Evolutionary conservation across 2,329 filamentous ascomycete species (phyloP).

Genomic region (Diaporthe capsici): DNA sequence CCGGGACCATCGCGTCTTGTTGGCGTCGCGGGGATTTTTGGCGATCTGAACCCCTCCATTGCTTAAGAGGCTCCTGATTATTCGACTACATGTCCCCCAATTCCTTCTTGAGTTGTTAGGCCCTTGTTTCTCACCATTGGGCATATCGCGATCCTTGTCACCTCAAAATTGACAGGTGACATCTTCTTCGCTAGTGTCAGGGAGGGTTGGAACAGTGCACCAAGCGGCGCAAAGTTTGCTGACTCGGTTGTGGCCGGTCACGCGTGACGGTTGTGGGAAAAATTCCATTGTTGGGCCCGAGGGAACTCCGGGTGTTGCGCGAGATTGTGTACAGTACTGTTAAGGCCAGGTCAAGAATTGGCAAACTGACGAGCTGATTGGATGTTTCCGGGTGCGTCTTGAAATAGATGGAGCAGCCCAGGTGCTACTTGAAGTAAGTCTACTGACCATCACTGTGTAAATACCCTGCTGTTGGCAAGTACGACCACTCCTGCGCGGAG

Average conservation of each 20-base stretch:
- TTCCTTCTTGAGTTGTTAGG: background rate
- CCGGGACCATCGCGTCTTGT: conserved; percentile 33
- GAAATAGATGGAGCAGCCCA: background rate
- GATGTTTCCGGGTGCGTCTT: background rate
- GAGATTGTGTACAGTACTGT: background rate
- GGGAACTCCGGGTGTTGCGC: conserved; percentile 15
- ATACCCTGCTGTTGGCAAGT: background rate
- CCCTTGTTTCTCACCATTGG: background rate
- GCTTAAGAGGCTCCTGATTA: background rate
- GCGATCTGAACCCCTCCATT: conserved; percentile 29
- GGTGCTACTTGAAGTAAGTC: background rate
- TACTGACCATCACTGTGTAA: background rate
- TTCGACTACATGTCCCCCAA: background rate
- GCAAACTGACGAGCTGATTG: conserved; percentile 22
- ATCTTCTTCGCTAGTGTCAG: background rate
- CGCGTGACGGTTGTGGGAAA: conserved; percentile 25
- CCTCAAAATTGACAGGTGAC: background rate
- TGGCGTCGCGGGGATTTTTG: conserved; percentile 37
- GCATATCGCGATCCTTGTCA: background rate
- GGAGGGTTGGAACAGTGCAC: conserved; percentile 2
- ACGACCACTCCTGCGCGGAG: background rate
- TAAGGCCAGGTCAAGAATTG: background rate
- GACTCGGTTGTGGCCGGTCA: conserved; percentile 31
- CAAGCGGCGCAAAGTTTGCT: conserved; percentile 34
- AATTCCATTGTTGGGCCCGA: conserved; percentile 30